Conservation (phyloP, 441 rosid genomes). For the Capsella rubella region DNA sequence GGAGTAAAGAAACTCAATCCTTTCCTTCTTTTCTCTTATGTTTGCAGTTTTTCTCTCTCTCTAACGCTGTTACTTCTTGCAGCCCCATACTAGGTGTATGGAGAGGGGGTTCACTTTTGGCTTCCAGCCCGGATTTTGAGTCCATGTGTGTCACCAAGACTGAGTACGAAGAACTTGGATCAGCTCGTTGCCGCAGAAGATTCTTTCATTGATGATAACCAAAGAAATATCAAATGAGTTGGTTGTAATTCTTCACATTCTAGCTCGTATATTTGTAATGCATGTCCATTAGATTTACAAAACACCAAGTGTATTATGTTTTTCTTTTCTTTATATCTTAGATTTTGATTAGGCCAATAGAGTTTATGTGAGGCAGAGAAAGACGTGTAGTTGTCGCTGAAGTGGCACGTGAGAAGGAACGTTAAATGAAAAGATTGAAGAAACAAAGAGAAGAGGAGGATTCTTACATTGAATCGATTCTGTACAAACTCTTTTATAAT, state of each 20-base stretch:
- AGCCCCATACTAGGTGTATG: constrained; percentile 93
- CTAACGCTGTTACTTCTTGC: constrained; percentile 24
- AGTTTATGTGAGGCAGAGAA: too few relatives aligned
- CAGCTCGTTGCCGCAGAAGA: constrained; percentile 82
- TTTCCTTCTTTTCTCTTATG: constrained; percentile 21
- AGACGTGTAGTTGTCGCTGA: too few relatives aligned
- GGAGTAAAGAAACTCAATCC: constrained; percentile 63
- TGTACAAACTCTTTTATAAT: too few relatives aligned
- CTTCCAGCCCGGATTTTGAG: constrained; percentile 92
- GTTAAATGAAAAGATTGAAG: too few relatives aligned
- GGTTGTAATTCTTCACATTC: not conserved
- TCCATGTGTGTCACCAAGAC: constrained; percentile 90
- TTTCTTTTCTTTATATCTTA: not conserved
- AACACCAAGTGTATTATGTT: not conserved
- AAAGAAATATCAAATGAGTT: not conserved
- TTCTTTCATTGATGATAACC: constrained; percentile 63
- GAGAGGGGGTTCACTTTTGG: constrained; percentile 97
- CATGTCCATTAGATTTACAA: not conserved
- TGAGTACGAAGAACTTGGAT: constrained; percentile 96
- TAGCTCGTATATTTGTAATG: not conserved
- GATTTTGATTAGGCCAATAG: not conserved
- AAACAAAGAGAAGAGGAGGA: too few relatives aligned
- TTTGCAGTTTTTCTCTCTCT: not conserved
- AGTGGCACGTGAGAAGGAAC: too few relatives aligned
- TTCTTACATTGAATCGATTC: too few relatives aligned